Conservation (phyloP, 2,329 filamentous ascomycete genomes). For the Triangularia verruculosa region DNA sequence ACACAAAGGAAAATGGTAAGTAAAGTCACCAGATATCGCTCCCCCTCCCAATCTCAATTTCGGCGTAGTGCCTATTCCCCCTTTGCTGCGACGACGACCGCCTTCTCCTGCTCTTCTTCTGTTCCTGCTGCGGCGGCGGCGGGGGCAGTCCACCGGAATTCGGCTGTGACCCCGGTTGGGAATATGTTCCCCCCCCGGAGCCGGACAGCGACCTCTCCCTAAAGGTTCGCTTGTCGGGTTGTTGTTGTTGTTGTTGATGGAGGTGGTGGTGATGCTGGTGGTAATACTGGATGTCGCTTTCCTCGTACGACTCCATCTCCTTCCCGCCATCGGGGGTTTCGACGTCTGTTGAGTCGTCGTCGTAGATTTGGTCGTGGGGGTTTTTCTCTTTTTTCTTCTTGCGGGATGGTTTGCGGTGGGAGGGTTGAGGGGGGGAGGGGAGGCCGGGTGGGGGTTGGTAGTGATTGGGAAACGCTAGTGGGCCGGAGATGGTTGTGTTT, state of each 20-base stretch:
- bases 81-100: not conserved
- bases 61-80: constrained; percentile 23
- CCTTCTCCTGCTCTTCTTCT: not conserved
- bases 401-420: not conserved
- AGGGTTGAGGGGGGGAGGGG: not conserved
- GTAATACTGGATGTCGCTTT: not conserved
- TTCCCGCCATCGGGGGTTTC: not conserved
- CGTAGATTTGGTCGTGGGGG: not conserved
- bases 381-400: not conserved
- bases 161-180: not conserved
- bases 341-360: not conserved
- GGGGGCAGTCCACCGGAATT: not conserved
- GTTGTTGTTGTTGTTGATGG: not conserved
- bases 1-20: constrained; percentile 3
- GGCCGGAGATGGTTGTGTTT: constrained; percentile 21
- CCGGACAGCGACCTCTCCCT: not conserved
- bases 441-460: not conserved
- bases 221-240: not conserved
- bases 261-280: not conserved
- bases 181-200: not conserved
- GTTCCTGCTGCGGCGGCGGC: not conserved
- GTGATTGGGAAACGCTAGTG: constrained; percentile 23
- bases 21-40: constrained; percentile 26
- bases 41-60: constrained; percentile 25
- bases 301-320: not conserved